Evolutionary conservation across 2,329 filamentous ascomycete genomes (phyloP), one percentile per base, ranked within the genome.

Genomic region (Boeremia lycopersici): DNA sequence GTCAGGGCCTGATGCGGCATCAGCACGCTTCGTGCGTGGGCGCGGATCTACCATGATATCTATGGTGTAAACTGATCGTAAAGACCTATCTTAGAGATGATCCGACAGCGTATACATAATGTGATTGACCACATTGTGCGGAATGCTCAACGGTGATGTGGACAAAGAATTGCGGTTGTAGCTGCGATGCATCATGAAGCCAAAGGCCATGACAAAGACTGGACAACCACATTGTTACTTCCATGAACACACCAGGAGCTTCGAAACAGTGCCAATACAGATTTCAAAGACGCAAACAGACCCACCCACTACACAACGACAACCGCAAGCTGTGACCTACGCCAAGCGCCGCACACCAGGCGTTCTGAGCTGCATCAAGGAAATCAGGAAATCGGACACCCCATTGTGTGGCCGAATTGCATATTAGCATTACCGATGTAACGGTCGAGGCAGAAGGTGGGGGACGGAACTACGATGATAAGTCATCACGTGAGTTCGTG

Each of bases 61-160:
- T 23, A 25, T 12, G 11, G 13, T 13, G 36, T n/a, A 10, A 19
- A 10, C n/a, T 26, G 19, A 1, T 12, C 11, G 3, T 25, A 7
- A 23, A 26, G 6, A 7, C 38, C 15, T 30, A 13, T 28, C 15
- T 12, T 15, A 6, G 7, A 8, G 12, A 10, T 8, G 2, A 6
- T 12, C 23, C 35, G 26, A 17, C n/a, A 17, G 23, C 17, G 23
- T 54, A 48, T 48, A 54, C 34, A 48, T 54, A 44, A 13, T 1
- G 12, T 19, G 4, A 9, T 5, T 11, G 10, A 35, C 10, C 11
- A 10, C 51, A 54, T 48, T 45, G 45, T 54, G 34, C 9, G 15
- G 15, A 9, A 6, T 19, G 17, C 23, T 39, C 8, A 3, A 26
- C 11, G 26, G 31, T 4, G 5, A 2, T 11, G 1, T 15, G 9